These are phyloP conservation scores for Alternaria brassicicola DNA, from an alignment of 2,329 filamentous ascomycete species.

Conservation along the genomic window DNA sequence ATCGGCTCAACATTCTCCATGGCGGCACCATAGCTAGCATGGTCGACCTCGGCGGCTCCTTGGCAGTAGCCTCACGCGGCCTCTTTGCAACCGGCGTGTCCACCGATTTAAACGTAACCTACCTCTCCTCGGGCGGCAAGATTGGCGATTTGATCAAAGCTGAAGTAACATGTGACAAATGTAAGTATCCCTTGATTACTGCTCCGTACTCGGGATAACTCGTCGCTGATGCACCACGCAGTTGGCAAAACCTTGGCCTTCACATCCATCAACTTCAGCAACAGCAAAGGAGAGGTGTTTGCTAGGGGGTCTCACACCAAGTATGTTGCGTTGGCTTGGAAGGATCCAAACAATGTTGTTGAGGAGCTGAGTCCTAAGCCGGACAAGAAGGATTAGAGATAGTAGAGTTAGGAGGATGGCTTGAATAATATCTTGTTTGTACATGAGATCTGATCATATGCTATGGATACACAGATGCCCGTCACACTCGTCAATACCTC, in stretches of 20 bases:
- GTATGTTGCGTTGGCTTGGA: slow-evolving; percentile 66
- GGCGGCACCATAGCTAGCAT: slow-evolving; percentile 80
- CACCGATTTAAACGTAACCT: slow-evolving; percentile 71
- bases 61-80: slow-evolving; percentile 69
- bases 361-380: slow-evolving; percentile 59
- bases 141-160: slow-evolving; percentile 65
- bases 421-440: not conserved
- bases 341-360: slow-evolving; percentile 66
- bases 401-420: not conserved
- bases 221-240: slow-evolving; percentile 29
- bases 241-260: slow-evolving; percentile 70
- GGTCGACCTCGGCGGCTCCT: slow-evolving; percentile 69
- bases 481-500: not conserved
- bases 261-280: slow-evolving; percentile 66
- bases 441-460: not conserved
- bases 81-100: slow-evolving; percentile 71
- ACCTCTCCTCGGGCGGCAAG: slow-evolving; percentile 67
- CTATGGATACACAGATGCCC: slow-evolving; percentile 11
- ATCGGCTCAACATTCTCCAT: slow-evolving; percentile 76
- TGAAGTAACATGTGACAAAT: slow-evolving; percentile 70
- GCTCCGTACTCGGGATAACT: not conserved
- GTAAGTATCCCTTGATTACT: slow-evolving; percentile 44
- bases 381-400: slow-evolving; percentile 29
- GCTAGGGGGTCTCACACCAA: slow-evolving; percentile 72
- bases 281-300: slow-evolving; percentile 64